A percentile compares a stretch with the other conserved stretches of the same genome.
These are phyloP conservation scores for Globomyces sp. DNA, from an alignment of 371 early-diverging fungal genomes.

Conservation along the genomic window DNA sequence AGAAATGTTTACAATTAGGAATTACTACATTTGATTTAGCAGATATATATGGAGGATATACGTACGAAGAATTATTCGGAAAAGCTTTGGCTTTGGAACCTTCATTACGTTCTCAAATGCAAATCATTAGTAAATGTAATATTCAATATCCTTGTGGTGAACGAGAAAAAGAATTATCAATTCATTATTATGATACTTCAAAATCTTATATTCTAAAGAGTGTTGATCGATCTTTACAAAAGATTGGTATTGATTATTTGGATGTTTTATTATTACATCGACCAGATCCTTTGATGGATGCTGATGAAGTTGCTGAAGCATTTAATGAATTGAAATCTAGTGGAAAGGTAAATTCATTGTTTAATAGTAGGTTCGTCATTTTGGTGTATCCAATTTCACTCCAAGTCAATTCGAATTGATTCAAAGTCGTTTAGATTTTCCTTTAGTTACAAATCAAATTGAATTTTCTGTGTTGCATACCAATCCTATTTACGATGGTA, in stretches of 20 bases:
- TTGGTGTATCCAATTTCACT: conserved; percentile 39
- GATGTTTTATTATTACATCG: conserved; percentile 41
- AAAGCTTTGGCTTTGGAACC: conserved; percentile 39
- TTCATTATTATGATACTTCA: conserved; percentile 41
- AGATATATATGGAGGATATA: conserved; percentile 44
- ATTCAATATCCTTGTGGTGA: conserved; percentile 22
- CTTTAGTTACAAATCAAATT: conserved; percentile 39
- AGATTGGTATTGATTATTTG: conserved; percentile 27
- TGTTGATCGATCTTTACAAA: conserved; percentile 28
- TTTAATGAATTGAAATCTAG: conserved; percentile 16
- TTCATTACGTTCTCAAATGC: conserved; percentile 28
- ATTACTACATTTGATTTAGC: conserved; percentile 46
- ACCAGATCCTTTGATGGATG: conserved; percentile 43
- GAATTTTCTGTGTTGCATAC: conserved; percentile 25
- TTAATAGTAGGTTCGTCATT: conserved; percentile 23
- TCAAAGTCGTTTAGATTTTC: conserved; percentile 26
- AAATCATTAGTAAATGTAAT: conserved; percentile 32
- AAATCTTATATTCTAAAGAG: conserved; percentile 34
- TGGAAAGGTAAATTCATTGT: conserved; percentile 23
- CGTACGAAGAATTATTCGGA: conserved; percentile 41
- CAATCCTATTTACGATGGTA: conserved; percentile 25
- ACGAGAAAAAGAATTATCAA: conserved; percentile 15
- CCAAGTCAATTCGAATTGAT: conserved; percentile 26
- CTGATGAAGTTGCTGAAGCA: conserved; percentile 37
- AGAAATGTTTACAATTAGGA: conserved; percentile 33